These are phyloP conservation scores for Acidomyces sp. DNA, from an alignment of 495 filamentous ascomycete species.

Conservation along the genomic window DNA sequence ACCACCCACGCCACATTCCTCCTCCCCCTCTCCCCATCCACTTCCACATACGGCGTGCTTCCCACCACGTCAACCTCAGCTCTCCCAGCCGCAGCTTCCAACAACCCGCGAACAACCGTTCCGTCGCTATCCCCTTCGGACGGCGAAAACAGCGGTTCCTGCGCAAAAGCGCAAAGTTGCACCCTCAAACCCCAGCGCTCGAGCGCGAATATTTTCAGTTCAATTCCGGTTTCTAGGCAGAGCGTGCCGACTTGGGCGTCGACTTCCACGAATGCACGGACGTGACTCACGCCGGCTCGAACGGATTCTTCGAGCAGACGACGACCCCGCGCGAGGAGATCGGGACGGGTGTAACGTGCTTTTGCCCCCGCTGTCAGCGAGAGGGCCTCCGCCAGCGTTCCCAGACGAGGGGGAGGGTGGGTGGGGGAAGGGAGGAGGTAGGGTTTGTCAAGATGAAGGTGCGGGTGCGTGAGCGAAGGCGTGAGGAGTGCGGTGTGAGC, in stretches of 20 bases:
- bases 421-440: slow-evolving; percentile 47
- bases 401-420: slow-evolving; percentile 43
- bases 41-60: slow-evolving; percentile 60
- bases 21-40: slow-evolving; percentile 33
- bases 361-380: slow-evolving; percentile 49
- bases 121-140: slow-evolving; percentile 29
- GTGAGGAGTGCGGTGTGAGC: slow-evolving; percentile 31
- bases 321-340: slow-evolving; percentile 49
- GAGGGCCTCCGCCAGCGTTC: slow-evolving; percentile 56
- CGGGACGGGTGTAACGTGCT: slow-evolving; percentile 41
- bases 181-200: slow-evolving; percentile 42
- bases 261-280: slow-evolving; percentile 64
- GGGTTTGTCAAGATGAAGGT: slow-evolving; percentile 66
- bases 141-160: slow-evolving; percentile 53
- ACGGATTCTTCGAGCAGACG: slow-evolving; percentile 58
- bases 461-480: slow-evolving; percentile 58
- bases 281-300: slow-evolving; percentile 51
- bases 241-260: slow-evolving; percentile 46
- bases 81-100: slow-evolving; percentile 35
- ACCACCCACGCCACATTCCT: slow-evolving; percentile 54
- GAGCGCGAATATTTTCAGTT: slow-evolving; percentile 37
- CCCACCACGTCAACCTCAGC: slow-evolving; percentile 49
- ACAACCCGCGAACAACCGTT: slow-evolving; percentile 32
- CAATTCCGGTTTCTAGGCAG: slow-evolving; percentile 46
- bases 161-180: slow-evolving; percentile 63